These are phyloP conservation scores for Oryza coarctata DNA, from an alignment of 176 grass and related monocot genomes.

Conservation along the genomic window DNA sequence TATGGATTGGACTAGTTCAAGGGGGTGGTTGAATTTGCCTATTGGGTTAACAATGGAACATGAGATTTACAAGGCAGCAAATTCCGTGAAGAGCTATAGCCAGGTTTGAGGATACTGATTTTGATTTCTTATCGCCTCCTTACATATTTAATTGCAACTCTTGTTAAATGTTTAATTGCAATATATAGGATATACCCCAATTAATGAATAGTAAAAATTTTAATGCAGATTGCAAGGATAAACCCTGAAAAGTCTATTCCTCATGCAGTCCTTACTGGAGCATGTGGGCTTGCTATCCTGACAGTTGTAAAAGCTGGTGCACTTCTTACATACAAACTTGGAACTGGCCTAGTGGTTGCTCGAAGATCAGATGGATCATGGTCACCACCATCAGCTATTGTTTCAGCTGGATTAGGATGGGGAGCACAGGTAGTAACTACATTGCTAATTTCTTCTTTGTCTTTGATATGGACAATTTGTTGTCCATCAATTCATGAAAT, in stretches of 20 bases:
- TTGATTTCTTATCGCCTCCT: not conserved
- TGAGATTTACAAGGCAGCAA: slow-evolving; percentile 87
- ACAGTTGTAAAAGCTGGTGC: slow-evolving; percentile 83
- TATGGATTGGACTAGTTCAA: slow-evolving; percentile 76
- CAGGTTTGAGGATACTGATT: slow-evolving; percentile 40
- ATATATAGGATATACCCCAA: not conserved
- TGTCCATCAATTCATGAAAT: not conserved
- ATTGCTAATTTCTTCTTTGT: not conserved
- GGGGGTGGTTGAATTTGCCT: slow-evolving; percentile 87
- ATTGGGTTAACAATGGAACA: slow-evolving; percentile 89
- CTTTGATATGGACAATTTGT: not conserved
- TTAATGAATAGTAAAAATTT: slow-evolving; percentile 10
- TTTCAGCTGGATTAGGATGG: slow-evolving; percentile 84
- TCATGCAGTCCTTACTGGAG: slow-evolving; percentile 63
- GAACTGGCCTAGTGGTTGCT: slow-evolving; percentile 83
- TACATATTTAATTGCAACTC: not conserved
- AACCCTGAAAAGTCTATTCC: slow-evolving; percentile 84
- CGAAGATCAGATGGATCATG: slow-evolving; percentile 78
- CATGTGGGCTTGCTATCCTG: slow-evolving; percentile 81
- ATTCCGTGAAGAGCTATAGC: slow-evolving; percentile 59
- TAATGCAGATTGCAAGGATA: slow-evolving; percentile 63
- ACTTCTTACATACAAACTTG: slow-evolving; percentile 87
- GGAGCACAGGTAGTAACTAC: slow-evolving; percentile 67
- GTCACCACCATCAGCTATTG: slow-evolving; percentile 85
- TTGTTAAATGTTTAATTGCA: not conserved